Evolutionary conservation across 768 basidiomycete genomes (phyloP).

Genomic region (Mycena galopus): DNA sequence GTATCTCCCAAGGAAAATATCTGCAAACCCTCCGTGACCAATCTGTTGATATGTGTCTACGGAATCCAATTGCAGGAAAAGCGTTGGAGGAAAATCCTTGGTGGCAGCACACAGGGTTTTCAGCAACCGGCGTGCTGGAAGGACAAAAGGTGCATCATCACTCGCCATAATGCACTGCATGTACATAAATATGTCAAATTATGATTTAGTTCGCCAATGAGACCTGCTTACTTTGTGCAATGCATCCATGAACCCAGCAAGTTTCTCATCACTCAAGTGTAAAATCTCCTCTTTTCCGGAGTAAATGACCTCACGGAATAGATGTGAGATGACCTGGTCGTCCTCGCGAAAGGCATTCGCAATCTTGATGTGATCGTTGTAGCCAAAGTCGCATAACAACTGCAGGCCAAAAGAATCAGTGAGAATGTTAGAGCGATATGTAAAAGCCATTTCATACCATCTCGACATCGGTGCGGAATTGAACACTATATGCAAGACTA

Average conservation of each 20-base stretch:
- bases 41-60: neutral
- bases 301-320: neutral
- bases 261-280: constrained; percentile 2
- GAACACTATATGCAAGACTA: neutral
- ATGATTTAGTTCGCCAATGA: neutral
- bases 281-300: neutral
- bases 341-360: neutral
- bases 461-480: neutral
- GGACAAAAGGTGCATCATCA: neutral
- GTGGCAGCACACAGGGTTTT: constrained; percentile 1
- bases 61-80: constrained; percentile 6
- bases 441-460: neutral
- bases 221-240: constrained; percentile 1
- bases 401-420: neutral
- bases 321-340: constrained; percentile 1
- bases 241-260: neutral
- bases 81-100: constrained; percentile 7
- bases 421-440: neutral
- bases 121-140: constrained; percentile 4
- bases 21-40: neutral
- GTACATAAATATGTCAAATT: neutral
- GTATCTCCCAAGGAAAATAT: constrained; percentile 4
- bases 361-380: neutral
- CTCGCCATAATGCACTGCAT: neutral
- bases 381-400: neutral